Evolutionary conservation across 257 asterid genomes (phyloP).

Genomic region (Hygrophila difformis): DNA sequence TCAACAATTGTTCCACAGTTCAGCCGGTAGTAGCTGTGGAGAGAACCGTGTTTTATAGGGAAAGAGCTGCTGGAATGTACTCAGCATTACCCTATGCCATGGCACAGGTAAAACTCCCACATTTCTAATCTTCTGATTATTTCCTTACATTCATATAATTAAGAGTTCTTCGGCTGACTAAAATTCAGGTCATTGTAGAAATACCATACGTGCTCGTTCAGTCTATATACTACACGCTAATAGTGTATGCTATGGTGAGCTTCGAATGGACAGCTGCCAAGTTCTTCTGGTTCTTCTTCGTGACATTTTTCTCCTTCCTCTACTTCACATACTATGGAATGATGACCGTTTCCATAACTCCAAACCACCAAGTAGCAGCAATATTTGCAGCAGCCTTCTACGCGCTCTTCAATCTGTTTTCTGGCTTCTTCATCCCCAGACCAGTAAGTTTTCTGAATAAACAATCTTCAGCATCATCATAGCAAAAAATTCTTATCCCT

Average conservation of each 20-base stretch:
- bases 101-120: slow-evolving; percentile 44
- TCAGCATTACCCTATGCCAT: slow-evolving; percentile 79
- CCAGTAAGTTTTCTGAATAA: slow-evolving; percentile 42
- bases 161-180: neutral
- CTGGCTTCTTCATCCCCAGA: slow-evolving; percentile 74
- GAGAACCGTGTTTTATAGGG: slow-evolving; percentile 66
- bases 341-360: slow-evolving; percentile 79
- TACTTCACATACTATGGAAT: slow-evolving; percentile 86
- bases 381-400: slow-evolving; percentile 72
- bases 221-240: slow-evolving; percentile 45
- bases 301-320: slow-evolving; percentile 61
- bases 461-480: neutral
- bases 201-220: slow-evolving; percentile 62
- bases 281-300: slow-evolving; percentile 78
- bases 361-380: slow-evolving; percentile 74
- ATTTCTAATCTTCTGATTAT: neutral
- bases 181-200: slow-evolving; percentile 45
- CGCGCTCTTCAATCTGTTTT: slow-evolving; percentile 67
- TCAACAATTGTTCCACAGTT: slow-evolving; percentile 65
- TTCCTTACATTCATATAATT: too few species aligned
- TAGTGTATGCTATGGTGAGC: slow-evolving; percentile 75
- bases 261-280: slow-evolving; percentile 70
- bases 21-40: slow-evolving; percentile 71
- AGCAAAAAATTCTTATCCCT: slow-evolving; percentile 1
- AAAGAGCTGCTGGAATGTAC: slow-evolving; percentile 81